Evolutionary conservation across 768 basidiomycete species (phyloP), one percentile per base, ranked within the genome.

Genomic region (Tulasnella sp.): DNA sequence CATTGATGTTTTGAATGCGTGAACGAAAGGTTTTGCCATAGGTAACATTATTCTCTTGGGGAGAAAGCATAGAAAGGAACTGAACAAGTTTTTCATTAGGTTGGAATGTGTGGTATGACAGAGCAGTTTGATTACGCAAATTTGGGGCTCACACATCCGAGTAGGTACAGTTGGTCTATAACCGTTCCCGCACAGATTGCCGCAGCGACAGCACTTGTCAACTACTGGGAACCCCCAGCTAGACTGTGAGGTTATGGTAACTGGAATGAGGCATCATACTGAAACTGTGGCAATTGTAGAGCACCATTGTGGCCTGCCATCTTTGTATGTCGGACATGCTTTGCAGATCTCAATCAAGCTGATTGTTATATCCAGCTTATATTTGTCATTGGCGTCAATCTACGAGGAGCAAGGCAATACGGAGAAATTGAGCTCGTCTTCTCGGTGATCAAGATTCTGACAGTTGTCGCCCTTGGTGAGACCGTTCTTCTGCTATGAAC

Each of bases 11-110:
- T 10, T n/a, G n/a, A n/a, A n/a, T n/a, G n/a, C n/a, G n/a, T n/a
- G n/a, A n/a, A n/a, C n/a, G n/a, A n/a, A n/a, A n/a, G n/a, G n/a
- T n/a, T n/a, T n/a, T n/a, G n/a, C n/a, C n/a, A n/a, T n/a, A n/a
- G n/a, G n/a, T n/a, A n/a, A n/a, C n/a, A n/a, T n/a, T n/a, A n/a
- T n/a, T n/a, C n/a, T n/a, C n/a, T n/a, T n/a, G n/a, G n/a, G n/a
- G n/a, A n/a, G n/a, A n/a, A n/a, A n/a, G n/a, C n/a, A n/a, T n/a
- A n/a, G n/a, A n/a, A n/a, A n/a, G n/a, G n/a, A n/a, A n/a, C n/a
- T n/a, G 37, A 16, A 37, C 37, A 50, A 40, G 49, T 3, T 51
- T 51, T 51, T 39, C 49, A 2, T 31, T 51, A 42, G 49, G 49
- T 28, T 51, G 49, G 49, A 51, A 51, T 20, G 49, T 42, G 2